phyloP scores from a whole-genome alignment of 2,329 filamentous ascomycete species.

The Colletotrichum musicola region DNA sequence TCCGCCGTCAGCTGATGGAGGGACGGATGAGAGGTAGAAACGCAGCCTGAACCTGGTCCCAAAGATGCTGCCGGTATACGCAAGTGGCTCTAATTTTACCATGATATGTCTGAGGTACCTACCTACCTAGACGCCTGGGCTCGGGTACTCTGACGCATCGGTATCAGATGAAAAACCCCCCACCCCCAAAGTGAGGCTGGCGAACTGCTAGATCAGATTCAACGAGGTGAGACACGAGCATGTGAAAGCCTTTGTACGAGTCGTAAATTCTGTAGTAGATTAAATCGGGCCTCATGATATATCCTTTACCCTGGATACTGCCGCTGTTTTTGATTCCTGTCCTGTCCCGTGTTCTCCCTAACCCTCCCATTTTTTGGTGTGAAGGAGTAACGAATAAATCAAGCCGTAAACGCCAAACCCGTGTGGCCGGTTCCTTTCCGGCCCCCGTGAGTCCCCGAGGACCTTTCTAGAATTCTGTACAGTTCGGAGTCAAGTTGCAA shows the following conservation, averaged over 20 bases:
- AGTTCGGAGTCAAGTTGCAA: background rate
- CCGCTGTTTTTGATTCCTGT: background rate
- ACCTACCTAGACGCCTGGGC: no score
- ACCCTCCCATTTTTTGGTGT: slow-evolving; percentile 1
- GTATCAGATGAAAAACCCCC: slow-evolving; percentile 29
- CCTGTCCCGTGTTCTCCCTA: background rate
- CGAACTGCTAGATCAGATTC: slow-evolving; percentile 1
- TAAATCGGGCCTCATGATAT: slow-evolving; percentile 21
- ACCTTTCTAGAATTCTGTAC: slow-evolving; percentile 33
- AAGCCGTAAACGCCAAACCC: slow-evolving; percentile 20
- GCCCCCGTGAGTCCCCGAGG: slow-evolving; percentile 23
- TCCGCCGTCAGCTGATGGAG: slow-evolving; percentile 10
- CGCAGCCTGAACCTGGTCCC: slow-evolving; percentile 20
- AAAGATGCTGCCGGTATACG: background rate
- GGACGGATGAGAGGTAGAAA: slow-evolving; percentile 15
- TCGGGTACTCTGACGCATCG: background rate
- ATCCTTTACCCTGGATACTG: slow-evolving; percentile 13
- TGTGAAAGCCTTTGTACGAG: slow-evolving; percentile 23
- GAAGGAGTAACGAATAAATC: background rate
- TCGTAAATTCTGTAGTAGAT: slow-evolving; percentile 26
- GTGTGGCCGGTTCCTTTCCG: background rate
- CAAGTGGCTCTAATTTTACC: no score
- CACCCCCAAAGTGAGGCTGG: slow-evolving; percentile 25
- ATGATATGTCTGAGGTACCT: no score
- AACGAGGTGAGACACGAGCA: slow-evolving; percentile 22